Evolutionary conservation across 805 yeast species (phyloP).

Genomic region (Jamesozyma lodderae): DNA sequence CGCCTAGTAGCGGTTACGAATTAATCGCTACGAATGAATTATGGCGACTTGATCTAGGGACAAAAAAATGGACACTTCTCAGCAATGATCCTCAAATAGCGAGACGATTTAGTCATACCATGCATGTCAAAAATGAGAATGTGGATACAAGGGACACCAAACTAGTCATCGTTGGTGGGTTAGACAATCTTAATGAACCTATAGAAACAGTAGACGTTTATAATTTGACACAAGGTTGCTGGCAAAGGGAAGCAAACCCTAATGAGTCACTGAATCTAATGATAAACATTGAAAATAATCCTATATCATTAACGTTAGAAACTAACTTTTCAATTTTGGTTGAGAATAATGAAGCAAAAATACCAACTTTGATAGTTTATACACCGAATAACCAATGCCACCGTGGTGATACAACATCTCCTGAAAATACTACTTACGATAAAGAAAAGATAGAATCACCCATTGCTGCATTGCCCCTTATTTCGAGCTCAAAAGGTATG

Average conservation of each 20-base stretch:
- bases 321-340: constrained; percentile 22
- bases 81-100: constrained; percentile 32
- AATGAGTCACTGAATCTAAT: constrained; percentile 7
- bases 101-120: constrained; percentile 43
- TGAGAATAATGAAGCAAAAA: constrained; percentile 22
- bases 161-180: constrained; percentile 26
- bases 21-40: constrained; percentile 49
- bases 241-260: constrained; percentile 19
- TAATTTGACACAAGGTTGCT: constrained; percentile 20
- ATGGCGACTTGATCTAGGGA: constrained; percentile 56
- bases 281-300: constrained; percentile 18
- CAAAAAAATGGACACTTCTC: constrained; percentile 45
- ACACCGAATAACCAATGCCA: constrained; percentile 7
- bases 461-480: constrained; percentile 27
- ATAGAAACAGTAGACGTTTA: constrained; percentile 22
- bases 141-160: constrained; percentile 24
- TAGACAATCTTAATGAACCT: constrained; percentile 24
- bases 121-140: constrained; percentile 30
- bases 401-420: not conserved
- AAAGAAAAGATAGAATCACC: constrained; percentile 18
- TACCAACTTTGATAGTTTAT: constrained; percentile 22
- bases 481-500: constrained; percentile 25
- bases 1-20: constrained; percentile 29
- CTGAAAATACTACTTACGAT: not conserved
- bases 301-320: constrained; percentile 12